Percentiles rank a stretch among this genome's conserved stretches.
Evolutionary conservation across 257 asterid species (phyloP).

Genomic region (Penstemon eatonii): DNA sequence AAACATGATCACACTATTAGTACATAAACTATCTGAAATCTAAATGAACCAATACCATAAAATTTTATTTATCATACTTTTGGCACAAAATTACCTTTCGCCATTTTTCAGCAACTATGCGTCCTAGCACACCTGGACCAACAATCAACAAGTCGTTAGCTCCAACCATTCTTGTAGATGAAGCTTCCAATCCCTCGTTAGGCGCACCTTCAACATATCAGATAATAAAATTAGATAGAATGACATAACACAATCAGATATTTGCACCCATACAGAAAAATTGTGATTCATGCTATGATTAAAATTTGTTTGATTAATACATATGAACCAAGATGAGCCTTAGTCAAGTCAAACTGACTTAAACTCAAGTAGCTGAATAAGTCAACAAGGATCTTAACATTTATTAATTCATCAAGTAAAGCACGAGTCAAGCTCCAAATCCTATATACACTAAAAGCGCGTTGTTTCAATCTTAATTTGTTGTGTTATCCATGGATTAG

Average conservation of each 20-base stretch:
- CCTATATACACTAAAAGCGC: background rate
- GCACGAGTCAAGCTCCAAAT: background rate
- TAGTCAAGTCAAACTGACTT: no score
- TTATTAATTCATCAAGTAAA: conserved; percentile 5
- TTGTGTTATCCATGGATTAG: background rate
- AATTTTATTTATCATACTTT: conserved; percentile 4
- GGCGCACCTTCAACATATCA: conserved; percentile 48
- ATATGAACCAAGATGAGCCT: no score
- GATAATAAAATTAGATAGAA: conserved; percentile 1
- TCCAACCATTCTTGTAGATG: conserved; percentile 54
- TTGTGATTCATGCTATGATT: no score
- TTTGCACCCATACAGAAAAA: background rate
- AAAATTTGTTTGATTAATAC: no score
- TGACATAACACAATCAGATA: background rate
- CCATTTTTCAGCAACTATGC: conserved; percentile 90
- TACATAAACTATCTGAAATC: conserved; percentile 10
- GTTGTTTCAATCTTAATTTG: background rate
- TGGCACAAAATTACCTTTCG: conserved; percentile 53
- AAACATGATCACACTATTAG: background rate
- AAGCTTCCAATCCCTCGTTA: conserved; percentile 48
- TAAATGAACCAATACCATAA: conserved; percentile 13
- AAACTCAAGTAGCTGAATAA: conserved; percentile 13
- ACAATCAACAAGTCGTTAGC: conserved; percentile 79
- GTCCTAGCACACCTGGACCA: conserved; percentile 98
- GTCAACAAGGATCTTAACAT: background rate